These are phyloP conservation scores for Bodo saltans DNA, from an alignment of 78 protist species.

Conservation along the genomic window DNA sequence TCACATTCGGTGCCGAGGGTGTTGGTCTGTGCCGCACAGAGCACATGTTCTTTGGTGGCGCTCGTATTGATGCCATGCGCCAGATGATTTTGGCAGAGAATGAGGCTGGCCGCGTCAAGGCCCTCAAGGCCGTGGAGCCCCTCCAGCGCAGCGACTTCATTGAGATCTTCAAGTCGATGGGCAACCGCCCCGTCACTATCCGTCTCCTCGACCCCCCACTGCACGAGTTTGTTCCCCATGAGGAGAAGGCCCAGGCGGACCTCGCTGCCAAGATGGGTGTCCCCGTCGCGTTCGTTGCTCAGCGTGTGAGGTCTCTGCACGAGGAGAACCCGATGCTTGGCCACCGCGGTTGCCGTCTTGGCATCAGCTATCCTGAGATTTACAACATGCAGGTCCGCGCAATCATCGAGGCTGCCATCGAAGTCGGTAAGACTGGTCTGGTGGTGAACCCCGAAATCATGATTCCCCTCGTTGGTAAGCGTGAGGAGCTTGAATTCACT, in stretches of 20 bases:
- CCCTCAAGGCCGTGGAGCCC: conserved; percentile 58
- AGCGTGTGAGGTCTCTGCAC: conserved; percentile 14
- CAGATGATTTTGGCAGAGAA: conserved; percentile 63
- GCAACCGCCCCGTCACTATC: conserved; percentile 59
- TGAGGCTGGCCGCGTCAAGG: conserved; percentile 34
- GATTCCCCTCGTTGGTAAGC: conserved; percentile 38
- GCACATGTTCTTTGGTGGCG: conserved; percentile 70
- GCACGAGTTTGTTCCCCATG: conserved; percentile 68
- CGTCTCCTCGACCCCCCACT: conserved; percentile 87
- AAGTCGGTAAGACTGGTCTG: conserved; percentile 11
- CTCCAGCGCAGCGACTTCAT: conserved; percentile 40
- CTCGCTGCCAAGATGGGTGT: conserved; percentile 27
- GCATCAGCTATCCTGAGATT: conserved; percentile 72
- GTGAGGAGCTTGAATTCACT: conserved; percentile 36
- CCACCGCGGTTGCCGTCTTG: conserved; percentile 73
- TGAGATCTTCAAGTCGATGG: conserved; percentile 56
- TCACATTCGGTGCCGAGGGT: conserved; percentile 51
- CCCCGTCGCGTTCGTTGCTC: conserved; percentile 9
- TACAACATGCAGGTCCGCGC: conserved; percentile 62
- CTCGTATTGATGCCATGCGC: conserved; percentile 49
- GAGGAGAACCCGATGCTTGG: conserved; percentile 88
- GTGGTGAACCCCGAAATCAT: conserved; percentile 44
- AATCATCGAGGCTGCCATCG: conserved; percentile 56
- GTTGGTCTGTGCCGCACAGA: conserved; percentile 73
- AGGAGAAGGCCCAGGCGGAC: conserved; percentile 18